phyloP scores from a whole-genome alignment of 192 early-diverging fungal species.

The Podila clonocystis region DNA sequence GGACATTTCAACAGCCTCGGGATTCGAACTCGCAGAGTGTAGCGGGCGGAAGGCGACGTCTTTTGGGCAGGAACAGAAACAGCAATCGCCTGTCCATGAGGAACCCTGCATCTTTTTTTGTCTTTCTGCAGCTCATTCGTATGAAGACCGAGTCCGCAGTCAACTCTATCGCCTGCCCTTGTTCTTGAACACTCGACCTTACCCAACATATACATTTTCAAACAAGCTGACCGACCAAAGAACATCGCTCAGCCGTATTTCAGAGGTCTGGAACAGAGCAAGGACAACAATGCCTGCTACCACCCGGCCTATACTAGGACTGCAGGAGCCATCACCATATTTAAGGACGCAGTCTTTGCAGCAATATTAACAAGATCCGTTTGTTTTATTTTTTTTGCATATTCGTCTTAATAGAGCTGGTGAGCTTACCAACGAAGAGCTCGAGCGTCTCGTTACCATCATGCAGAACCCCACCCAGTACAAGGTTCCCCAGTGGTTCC shows the following conservation, averaged over 20 bases:
- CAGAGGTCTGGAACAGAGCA: too few species aligned
- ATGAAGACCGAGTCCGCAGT: too few species aligned
- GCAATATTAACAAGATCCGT: neutral
- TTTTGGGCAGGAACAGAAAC: neutral
- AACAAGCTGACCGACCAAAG: too few species aligned
- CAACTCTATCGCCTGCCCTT: too few species aligned
- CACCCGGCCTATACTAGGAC: too few species aligned
- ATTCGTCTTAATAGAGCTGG: slow-evolving; percentile 75
- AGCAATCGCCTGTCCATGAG: neutral
- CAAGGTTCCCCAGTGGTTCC: slow-evolving; percentile 99
- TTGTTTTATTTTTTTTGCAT: neutral
- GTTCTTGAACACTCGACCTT: too few species aligned
- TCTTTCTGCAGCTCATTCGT: too few species aligned
- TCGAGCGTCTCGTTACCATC: slow-evolving; percentile 97
- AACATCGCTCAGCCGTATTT: too few species aligned
- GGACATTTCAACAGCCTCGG: neutral
- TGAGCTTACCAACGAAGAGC: slow-evolving; percentile 97
- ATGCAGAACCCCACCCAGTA: slow-evolving; percentile 99
- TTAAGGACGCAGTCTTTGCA: neutral
- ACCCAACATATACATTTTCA: too few species aligned
- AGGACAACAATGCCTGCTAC: too few species aligned
- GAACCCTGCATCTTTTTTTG: slow-evolving; percentile 2
- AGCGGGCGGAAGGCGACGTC: neutral
- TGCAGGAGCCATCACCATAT: too few species aligned
- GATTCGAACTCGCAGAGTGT: neutral